phyloP scores from a whole-genome alignment of 1,139 yeast genomes.

The Debaryomyces nepalensis region DNA sequence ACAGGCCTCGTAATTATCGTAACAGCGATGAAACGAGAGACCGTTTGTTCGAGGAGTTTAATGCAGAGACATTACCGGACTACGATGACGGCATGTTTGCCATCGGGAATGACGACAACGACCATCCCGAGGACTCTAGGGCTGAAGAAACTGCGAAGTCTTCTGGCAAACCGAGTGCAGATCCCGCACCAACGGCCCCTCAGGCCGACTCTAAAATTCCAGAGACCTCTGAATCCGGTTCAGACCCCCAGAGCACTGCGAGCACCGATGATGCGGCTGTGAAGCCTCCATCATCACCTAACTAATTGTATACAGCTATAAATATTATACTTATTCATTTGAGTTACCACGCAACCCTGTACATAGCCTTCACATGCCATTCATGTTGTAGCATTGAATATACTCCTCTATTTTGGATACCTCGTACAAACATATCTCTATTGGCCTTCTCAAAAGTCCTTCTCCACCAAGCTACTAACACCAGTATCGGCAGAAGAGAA shows the following conservation, averaged over 20 bases:
- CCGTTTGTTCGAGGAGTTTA: constrained; percentile 44
- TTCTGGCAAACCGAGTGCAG: not conserved
- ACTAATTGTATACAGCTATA: constrained; percentile 1
- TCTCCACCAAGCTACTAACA: no score
- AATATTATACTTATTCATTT: not conserved
- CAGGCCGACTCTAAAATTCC: not conserved
- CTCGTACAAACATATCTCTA: no score
- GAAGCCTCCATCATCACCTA: no score
- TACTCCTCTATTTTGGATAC: no score
- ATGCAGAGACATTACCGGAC: constrained; percentile 43
- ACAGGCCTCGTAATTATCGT: constrained; percentile 20
- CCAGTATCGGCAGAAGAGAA: no score
- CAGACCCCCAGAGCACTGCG: not conserved
- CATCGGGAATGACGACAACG: constrained; percentile 47
- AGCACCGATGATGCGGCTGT: not conserved
- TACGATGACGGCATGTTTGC: constrained; percentile 50
- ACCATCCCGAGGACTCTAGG: constrained; percentile 9
- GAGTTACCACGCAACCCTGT: not conserved
- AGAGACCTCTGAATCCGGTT: not conserved
- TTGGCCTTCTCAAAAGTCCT: no score
- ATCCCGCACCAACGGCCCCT: not conserved
- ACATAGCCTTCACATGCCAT: no score
- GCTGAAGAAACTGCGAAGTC: constrained; percentile 5
- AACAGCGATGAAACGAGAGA: constrained; percentile 43
- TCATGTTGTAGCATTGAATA: no score